Base-by-base conservation (phyloP, 495 filamentous ascomycete species). In the Tuber magnatum region DNA sequence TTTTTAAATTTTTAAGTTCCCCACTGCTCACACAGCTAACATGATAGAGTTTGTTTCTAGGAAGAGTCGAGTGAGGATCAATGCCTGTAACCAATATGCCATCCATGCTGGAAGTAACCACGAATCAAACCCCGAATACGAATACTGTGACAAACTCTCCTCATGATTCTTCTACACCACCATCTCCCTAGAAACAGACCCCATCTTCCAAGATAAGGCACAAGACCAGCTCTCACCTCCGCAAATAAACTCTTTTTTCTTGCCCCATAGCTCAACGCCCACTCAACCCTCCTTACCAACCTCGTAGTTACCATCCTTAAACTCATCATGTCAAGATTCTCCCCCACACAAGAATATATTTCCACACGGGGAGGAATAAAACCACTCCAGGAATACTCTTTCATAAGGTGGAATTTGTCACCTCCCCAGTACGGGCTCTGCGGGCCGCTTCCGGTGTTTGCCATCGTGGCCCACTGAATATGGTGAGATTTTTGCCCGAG, bases 341-440 rank as follows among this genome's bases (percentile, higher is more conserved):
- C 73, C 18, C 74, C 71, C n/a, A 71, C 77, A 56, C 77, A 78
- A 16, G 65, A 71, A 16, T 39, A 78, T 71, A 68, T 70, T 5
- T 74, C 70, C 70, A 28, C 68, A 71, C 71, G 76, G 43, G 75
- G 76, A 32, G 77, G 68, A 10, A 73, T 46, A 71, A 46, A 76
- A n/a, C 6, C 6, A 9, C 48, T n/a, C 6, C 5, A 6, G 2
- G 48, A n/a, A 51, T 51, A 9, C 5, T 42, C 68, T 69, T 76
- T 77, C 3, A 71, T 77, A 39, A 77, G 35, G 38, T 74, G 74
- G n/a, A 76, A 76, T 38, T 77, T 70, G 9, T 71, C 71, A 18
- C 40, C 78, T 73, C 68, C 80, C 80, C 0, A 75, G 73, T 35
- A 80, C 69, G 65, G 79, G 80, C 56, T 80, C 71, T 38, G 32